These are phyloP conservation scores for Diaporthe destruens DNA, from an alignment of 2,329 filamentous ascomycete genomes.

Conservation along the genomic window DNA sequence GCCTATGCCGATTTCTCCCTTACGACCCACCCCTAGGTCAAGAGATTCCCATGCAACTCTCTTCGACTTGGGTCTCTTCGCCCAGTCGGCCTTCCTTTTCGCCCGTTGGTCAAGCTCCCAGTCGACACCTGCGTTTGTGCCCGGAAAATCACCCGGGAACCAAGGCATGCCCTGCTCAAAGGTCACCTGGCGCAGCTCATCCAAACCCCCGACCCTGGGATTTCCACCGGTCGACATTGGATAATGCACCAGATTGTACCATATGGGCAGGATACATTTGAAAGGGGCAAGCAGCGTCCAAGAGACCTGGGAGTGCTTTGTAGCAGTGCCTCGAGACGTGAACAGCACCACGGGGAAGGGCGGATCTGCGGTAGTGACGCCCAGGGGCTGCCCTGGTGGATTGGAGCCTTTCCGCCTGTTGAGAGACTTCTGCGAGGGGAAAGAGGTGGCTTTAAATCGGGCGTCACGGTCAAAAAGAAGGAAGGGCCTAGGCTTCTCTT, in stretches of 20 bases:
- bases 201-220: slow-evolving; percentile 83
- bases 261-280: slow-evolving; percentile 87
- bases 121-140: slow-evolving; percentile 80
- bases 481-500: slow-evolving; percentile 48
- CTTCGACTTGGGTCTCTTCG: slow-evolving; percentile 84
- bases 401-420: slow-evolving; percentile 79
- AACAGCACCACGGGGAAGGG: slow-evolving; percentile 82
- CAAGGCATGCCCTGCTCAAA: slow-evolving; percentile 84
- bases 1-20: slow-evolving; percentile 85
- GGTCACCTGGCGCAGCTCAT: slow-evolving; percentile 82
- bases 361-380: slow-evolving; percentile 72
- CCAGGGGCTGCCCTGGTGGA: slow-evolving; percentile 72
- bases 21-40: slow-evolving; percentile 78
- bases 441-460: slow-evolving; percentile 73
- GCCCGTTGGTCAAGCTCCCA: slow-evolving; percentile 80
- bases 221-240: slow-evolving; percentile 84
- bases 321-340: slow-evolving; percentile 61
- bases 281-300: slow-evolving; percentile 92
- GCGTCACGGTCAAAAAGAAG: slow-evolving; percentile 76
- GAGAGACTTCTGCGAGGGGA: slow-evolving; percentile 83
- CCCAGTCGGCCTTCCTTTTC: slow-evolving; percentile 75
- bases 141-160: slow-evolving; percentile 89
- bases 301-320: slow-evolving; percentile 66
- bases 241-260: slow-evolving; percentile 87
- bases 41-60: slow-evolving; percentile 80